These are phyloP conservation scores for Hypoxylon cercidicola DNA, from an alignment of 495 filamentous ascomycete species.

Conservation along the genomic window DNA sequence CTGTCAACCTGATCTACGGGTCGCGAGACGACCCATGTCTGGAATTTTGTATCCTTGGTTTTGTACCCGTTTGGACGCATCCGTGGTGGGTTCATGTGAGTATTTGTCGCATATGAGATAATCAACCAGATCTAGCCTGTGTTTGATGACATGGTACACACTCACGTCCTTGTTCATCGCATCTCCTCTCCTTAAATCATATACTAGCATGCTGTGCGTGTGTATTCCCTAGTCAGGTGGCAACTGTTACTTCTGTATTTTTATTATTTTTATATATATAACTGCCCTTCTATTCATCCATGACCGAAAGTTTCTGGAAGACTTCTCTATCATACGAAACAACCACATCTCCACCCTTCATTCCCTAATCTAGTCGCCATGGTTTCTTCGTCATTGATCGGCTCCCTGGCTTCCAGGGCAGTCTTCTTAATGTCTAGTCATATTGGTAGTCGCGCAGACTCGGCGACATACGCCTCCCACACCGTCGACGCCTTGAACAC, in stretches of 20 bases:
- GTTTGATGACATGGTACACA: constrained; percentile 28
- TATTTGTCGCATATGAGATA: constrained; percentile 22
- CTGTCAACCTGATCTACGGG: constrained; percentile 18
- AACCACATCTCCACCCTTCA: constrained; percentile 13
- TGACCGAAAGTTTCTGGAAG: constrained; percentile 36
- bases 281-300: constrained; percentile 8
- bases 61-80: constrained; percentile 23
- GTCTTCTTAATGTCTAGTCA: constrained; percentile 50
- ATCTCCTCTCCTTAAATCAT: constrained; percentile 37
- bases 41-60: constrained; percentile 31
- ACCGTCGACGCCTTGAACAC: constrained; percentile 58
- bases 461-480: constrained; percentile 47
- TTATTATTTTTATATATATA: constrained; percentile 26
- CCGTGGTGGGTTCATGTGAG: constrained; percentile 34
- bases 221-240: constrained; percentile 23
- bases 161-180: constrained; percentile 25
- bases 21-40: constrained; percentile 42
- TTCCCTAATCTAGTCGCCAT: constrained; percentile 29
- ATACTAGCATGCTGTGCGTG: not conserved
- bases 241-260: constrained; percentile 21
- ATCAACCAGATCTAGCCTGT: constrained; percentile 12
- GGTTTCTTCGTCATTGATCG: constrained; percentile 47
- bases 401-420: constrained; percentile 52
- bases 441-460: constrained; percentile 23
- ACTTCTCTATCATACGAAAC: constrained; percentile 31